Conservation (phyloP, 2,329 filamentous ascomycete genomes). For the Pyrenochaeta sp. region DNA sequence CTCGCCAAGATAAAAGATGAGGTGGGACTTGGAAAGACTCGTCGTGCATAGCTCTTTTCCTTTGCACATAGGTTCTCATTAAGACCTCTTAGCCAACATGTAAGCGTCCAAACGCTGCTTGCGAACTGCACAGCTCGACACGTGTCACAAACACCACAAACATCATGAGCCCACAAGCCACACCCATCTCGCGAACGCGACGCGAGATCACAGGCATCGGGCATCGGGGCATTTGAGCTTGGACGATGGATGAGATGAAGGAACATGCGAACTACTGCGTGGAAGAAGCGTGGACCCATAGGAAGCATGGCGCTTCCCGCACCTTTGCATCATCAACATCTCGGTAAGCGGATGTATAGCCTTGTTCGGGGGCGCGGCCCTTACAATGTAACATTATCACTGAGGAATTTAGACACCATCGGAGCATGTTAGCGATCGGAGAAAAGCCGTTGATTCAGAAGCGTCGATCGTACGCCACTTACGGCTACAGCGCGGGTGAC, state of each 20-base stretch:
- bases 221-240: background rate
- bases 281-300: background rate
- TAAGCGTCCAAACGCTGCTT: background rate
- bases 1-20: no score
- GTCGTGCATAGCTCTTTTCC: no score
- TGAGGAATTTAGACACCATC: constrained; percentile 36
- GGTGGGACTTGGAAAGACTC: no score
- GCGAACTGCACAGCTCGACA: background rate
- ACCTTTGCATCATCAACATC: background rate
- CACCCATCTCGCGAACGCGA: no score
- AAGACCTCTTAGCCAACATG: no score
- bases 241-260: background rate
- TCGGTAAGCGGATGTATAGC: background rate
- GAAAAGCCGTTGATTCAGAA: background rate
- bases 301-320: background rate
- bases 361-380: background rate
- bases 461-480: constrained; percentile 9
- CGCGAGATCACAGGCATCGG: background rate
- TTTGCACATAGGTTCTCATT: no score
- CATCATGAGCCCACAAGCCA: background rate
- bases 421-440: constrained; percentile 2
- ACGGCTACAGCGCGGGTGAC: constrained; percentile 19
- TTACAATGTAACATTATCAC: background rate
- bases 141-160: background rate
- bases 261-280: no score